Percentiles rank a stretch among this genome's conserved stretches.
Evolutionary conservation across 805 yeast species (phyloP).

Genomic region (Kurtzmaniella cleridarum): DNA sequence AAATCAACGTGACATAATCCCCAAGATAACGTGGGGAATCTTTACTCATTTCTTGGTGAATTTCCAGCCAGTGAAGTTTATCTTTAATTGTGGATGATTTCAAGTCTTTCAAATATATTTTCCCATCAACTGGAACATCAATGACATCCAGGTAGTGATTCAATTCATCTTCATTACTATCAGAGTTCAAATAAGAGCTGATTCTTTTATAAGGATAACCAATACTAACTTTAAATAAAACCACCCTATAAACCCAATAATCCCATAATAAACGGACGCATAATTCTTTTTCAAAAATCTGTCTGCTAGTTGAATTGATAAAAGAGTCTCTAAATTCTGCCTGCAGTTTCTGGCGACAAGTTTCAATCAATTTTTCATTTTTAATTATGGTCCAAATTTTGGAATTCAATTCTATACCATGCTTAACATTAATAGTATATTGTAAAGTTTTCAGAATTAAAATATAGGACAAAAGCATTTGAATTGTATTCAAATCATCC

Average conservation of each 20-base stretch:
- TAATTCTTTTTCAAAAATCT: slow-evolving; percentile 18
- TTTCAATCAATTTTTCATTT: slow-evolving; percentile 14
- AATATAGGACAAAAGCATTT: slow-evolving; percentile 18
- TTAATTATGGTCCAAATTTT: slow-evolving; percentile 16
- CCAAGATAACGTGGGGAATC: not conserved
- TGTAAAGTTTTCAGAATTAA: slow-evolving; percentile 12
- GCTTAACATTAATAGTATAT: slow-evolving; percentile 5
- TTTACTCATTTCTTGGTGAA: slow-evolving; percentile 1
- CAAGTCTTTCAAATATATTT: slow-evolving; percentile 5
- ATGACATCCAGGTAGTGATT: slow-evolving; percentile 9
- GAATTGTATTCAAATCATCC: slow-evolving; percentile 23
- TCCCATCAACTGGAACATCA: slow-evolving; percentile 14
- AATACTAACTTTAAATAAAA: slow-evolving; percentile 11
- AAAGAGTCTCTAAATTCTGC: slow-evolving; percentile 1
- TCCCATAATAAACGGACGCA: slow-evolving; percentile 20
- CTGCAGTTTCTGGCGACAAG: slow-evolving; percentile 3
- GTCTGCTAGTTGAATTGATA: slow-evolving; percentile 10
- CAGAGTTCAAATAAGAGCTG: slow-evolving; percentile 3
- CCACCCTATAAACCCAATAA: slow-evolving; percentile 11
- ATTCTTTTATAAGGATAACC: slow-evolving; percentile 16
- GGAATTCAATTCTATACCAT: slow-evolving; percentile 9
- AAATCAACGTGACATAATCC: too few relatives aligned
- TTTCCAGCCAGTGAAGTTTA: slow-evolving; percentile 8
- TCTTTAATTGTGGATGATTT: slow-evolving; percentile 3
- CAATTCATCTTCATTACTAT: slow-evolving; percentile 10